Evolutionary conservation across 805 yeast genomes (phyloP).

Genomic region (Cyberlindnera mississippiensis): DNA sequence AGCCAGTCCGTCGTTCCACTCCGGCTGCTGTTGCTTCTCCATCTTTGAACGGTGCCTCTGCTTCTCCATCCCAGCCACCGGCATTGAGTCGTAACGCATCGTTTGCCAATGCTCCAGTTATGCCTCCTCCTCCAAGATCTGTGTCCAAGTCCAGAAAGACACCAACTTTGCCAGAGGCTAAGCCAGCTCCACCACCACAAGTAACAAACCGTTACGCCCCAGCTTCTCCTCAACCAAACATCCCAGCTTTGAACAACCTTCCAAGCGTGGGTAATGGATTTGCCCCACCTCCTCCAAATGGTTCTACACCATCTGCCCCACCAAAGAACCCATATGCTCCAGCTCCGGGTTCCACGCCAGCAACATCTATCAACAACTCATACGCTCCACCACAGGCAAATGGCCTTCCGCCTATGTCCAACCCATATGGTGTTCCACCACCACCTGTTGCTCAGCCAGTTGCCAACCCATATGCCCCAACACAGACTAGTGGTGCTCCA

Average conservation of each 20-base stretch:
- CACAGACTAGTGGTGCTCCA: slow-evolving; percentile 4
- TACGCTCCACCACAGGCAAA: slow-evolving; percentile 31
- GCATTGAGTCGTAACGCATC: slow-evolving; percentile 21
- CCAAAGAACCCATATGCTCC: slow-evolving; percentile 38
- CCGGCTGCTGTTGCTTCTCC: slow-evolving; percentile 39
- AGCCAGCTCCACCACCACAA: slow-evolving; percentile 23
- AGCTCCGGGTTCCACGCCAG: slow-evolving; percentile 14
- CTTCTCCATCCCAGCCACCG: slow-evolving; percentile 23
- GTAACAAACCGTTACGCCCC: slow-evolving; percentile 33
- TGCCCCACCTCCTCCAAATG: slow-evolving; percentile 32
- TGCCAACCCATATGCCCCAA: slow-evolving; percentile 27
- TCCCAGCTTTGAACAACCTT: slow-evolving; percentile 12
- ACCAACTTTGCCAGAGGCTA: slow-evolving; percentile 11
- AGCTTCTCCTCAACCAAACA: slow-evolving; percentile 21
- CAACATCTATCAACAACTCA: slow-evolving; percentile 30
- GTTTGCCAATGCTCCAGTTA: slow-evolving; percentile 24
- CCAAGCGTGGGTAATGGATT: slow-evolving; percentile 20
- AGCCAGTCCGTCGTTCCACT: slow-evolving; percentile 37
- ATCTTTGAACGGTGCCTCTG: slow-evolving; percentile 11
- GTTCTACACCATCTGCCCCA: slow-evolving; percentile 16
- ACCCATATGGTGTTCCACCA: slow-evolving; percentile 39
- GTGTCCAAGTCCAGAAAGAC: slow-evolving; percentile 26
- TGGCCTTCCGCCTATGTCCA: slow-evolving; percentile 25
- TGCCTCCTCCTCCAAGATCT: slow-evolving; percentile 35
- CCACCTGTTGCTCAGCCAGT: slow-evolving; percentile 21